Percentiles rank a stretch among this genome's conserved stretches.
Conservation (phyloP, 202 grass and related monocot species). For the Dendrocalamus latiflorus region DNA sequence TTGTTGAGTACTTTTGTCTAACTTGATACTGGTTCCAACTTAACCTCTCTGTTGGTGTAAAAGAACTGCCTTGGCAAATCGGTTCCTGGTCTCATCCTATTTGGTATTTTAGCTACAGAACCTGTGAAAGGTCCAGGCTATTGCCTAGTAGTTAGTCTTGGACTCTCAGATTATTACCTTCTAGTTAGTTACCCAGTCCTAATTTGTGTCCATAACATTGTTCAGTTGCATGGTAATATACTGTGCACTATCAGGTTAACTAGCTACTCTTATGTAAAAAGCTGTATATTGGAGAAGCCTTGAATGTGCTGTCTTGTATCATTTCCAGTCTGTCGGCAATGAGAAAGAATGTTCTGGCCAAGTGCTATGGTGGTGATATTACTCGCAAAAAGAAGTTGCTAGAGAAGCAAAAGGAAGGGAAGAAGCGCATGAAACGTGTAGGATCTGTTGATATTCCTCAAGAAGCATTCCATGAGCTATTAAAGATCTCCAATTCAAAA, state of each 20-base stretch:
- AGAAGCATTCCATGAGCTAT: constrained; percentile 90
- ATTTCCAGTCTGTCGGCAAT: constrained; percentile 84
- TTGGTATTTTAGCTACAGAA: not conserved
- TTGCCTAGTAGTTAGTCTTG: not conserved
- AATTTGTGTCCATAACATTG: not conserved
- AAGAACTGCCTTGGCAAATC: not conserved
- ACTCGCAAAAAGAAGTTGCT: constrained; percentile 95
- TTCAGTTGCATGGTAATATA: not conserved
- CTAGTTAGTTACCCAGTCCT: not conserved
- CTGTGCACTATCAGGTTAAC: not conserved
- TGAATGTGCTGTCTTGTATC: constrained; percentile 1
- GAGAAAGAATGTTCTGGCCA: constrained; percentile 96
- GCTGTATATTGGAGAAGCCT: not conserved
- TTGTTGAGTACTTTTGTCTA: not conserved
- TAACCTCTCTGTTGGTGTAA: not conserved
- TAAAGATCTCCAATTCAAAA: constrained; percentile 68
- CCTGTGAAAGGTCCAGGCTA: not conserved
- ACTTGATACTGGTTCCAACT: not conserved
- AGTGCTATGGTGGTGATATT: constrained; percentile 94
- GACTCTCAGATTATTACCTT: not conserved
- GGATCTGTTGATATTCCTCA: constrained; percentile 96
- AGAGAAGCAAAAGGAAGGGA: constrained; percentile 99
- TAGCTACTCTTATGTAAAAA: not conserved
- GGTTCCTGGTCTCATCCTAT: not conserved
- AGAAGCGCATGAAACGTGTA: constrained; percentile 98